Evolutionary conservation across 768 basidiomycete genomes (phyloP).

Genomic region (Mycena olivaceomarginata): DNA sequence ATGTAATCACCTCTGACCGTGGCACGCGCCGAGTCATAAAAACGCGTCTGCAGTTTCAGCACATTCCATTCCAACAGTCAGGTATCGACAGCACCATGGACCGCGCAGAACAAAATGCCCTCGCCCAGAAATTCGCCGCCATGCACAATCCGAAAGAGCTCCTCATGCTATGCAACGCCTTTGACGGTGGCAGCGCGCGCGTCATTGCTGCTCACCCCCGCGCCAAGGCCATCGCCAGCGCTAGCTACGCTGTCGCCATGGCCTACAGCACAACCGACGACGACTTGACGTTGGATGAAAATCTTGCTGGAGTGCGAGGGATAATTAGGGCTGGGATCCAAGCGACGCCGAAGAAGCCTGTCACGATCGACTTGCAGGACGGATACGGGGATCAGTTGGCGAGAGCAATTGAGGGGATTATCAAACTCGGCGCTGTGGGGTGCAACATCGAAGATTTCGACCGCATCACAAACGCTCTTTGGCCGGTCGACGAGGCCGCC

Average conservation of each 20-base stretch:
- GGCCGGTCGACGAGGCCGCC: constrained; percentile 12
- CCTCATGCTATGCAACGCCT: constrained; percentile 36
- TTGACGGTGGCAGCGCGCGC: constrained; percentile 30
- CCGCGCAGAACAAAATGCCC: constrained; percentile 21
- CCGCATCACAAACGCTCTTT: constrained; percentile 20
- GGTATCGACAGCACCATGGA: constrained; percentile 3
- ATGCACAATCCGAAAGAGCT: constrained; percentile 31
- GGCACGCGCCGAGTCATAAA: constrained; percentile 2
- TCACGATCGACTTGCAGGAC: constrained; percentile 40
- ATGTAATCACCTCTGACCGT: neutral
- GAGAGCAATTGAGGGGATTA: constrained; percentile 13
- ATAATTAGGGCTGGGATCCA: constrained; percentile 12
- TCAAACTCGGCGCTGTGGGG: constrained; percentile 39
- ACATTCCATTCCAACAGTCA: neutral
- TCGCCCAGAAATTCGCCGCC: constrained; percentile 30
- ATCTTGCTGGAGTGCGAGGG: constrained; percentile 21
- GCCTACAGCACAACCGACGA: constrained; percentile 16
- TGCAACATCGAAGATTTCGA: constrained; percentile 30
- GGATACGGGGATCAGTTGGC: constrained; percentile 34
- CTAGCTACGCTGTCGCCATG: constrained; percentile 28
- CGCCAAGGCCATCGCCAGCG: constrained; percentile 34
- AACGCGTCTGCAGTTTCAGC: constrained; percentile 3
- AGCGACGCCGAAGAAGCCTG: constrained; percentile 29
- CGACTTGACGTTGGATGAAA: constrained; percentile 31
- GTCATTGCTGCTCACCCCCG: constrained; percentile 21